A percentile compares a stretch with the other conserved stretches of the same genome.
Evolutionary conservation across 768 basidiomycete species (phyloP).

Genomic region (Exsudoporus frostii): DNA sequence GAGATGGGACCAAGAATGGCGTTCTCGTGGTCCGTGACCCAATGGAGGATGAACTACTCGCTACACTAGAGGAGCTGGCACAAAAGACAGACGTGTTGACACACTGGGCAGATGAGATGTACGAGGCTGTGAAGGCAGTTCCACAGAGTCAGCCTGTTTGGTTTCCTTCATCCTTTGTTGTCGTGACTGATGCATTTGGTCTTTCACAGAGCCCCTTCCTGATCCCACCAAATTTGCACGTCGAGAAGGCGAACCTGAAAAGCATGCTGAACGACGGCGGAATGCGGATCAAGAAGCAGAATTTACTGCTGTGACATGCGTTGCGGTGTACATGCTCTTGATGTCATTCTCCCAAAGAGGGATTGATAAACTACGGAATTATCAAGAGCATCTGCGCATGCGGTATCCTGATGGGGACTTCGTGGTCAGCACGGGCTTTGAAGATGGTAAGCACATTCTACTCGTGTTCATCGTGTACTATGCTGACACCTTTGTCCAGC

Average conservation of each 20-base stretch:
- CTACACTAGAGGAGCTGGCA: conserved; percentile 79
- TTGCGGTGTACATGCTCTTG: conserved; percentile 86
- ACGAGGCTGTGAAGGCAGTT: conserved; percentile 80
- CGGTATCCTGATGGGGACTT: conserved; percentile 72
- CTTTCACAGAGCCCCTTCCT: conserved; percentile 64
- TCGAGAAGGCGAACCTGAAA: conserved; percentile 70
- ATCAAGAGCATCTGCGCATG: conserved; percentile 82
- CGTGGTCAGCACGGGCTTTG: conserved; percentile 74
- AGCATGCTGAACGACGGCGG: conserved; percentile 62
- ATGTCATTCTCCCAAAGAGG: conserved; percentile 94
- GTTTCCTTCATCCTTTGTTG: background rate
- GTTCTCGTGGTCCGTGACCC: conserved; percentile 48
- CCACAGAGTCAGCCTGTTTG: conserved; percentile 64
- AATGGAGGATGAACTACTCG: conserved; percentile 81
- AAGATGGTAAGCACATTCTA: conserved; percentile 53
- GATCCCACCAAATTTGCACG: conserved; percentile 74
- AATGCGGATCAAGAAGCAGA: conserved; percentile 78
- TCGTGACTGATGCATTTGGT: conserved; percentile 1
- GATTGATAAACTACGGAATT: conserved; percentile 74
- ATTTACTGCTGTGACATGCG: conserved; percentile 78
- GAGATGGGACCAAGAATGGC: conserved; percentile 30
- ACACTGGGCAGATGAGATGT: conserved; percentile 94
- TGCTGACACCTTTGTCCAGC: conserved; percentile 39
- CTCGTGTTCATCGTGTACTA: conserved; percentile 3
- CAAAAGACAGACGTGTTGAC: conserved; percentile 95